Base-by-base conservation (phyloP, 2,329 filamentous ascomycete species). In the Bretziella fagacearum region DNA sequence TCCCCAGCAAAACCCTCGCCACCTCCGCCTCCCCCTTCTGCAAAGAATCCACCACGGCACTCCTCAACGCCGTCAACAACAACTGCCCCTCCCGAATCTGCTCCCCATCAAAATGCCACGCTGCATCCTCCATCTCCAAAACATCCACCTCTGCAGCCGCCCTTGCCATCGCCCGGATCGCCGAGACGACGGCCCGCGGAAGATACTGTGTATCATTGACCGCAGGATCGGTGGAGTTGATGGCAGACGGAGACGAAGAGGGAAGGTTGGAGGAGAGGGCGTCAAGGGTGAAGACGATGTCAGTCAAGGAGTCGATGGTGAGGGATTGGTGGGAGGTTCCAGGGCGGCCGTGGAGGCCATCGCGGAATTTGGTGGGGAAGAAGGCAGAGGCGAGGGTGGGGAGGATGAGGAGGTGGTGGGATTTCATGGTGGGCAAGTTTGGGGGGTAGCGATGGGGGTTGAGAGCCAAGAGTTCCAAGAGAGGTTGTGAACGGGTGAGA, bases 301-400 rank as follows among this genome's bases (percentile, higher is more conserved):
- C 18, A 10, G 15, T 22, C 5, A 39, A 13, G 15, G 35, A 20
- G 35, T 17, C 6, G 18, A 53, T 47, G 10, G 53, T 54, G 6
- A 54, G 47, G 10, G 48, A 37, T 41, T 52, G 51, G 36, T 54
- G 53, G 4, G 51, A 53, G 10, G 41, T 46, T 3, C 53, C 52
- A 1, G 52, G 51, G 27, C 41, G 47, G 22, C 30, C 44, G 27
- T 46, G 30, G 6, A 53, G 49, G 25, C 49, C 46, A 36, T 50
- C 44, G 39, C 51, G 51, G 37, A 51, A 52, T 23, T 46, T 50
- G 26, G 51, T 53, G 1, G 52, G 52, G 29, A 49, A 52, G 44
- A 53, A 53, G 37, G 50, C 50, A 1, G 39, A 22, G 6, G 37
- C 27, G 18, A 50, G 20, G 8, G 44, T 26, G 13, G 40, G 13